Percentiles rank a stretch among this genome's conserved stretches.
phyloP scores from a whole-genome alignment of 257 asterid species.

The Mitragyna speciosa region DNA sequence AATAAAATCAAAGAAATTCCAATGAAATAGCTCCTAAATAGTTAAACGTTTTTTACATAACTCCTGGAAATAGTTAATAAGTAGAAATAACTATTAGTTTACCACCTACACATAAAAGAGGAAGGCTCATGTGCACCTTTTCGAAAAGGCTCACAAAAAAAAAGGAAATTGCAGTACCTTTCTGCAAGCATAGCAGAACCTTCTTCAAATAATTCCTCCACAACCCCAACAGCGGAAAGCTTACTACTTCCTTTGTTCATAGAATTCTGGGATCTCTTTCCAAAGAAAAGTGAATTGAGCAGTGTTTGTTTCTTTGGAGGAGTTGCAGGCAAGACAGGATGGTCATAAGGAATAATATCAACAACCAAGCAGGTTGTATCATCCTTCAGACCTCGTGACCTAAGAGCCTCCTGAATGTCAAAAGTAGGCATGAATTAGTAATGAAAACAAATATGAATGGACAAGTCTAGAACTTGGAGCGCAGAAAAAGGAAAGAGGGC shows the following conservation, averaged over 20 bases:
- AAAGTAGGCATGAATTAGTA: constrained; percentile 24
- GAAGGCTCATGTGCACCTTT: not conserved
- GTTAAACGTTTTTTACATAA: too few relatives aligned
- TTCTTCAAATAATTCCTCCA: constrained; percentile 96
- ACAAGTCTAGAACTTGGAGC: not conserved
- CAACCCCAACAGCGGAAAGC: constrained; percentile 91
- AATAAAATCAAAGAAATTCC: too few relatives aligned
- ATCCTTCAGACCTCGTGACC: constrained; percentile 97
- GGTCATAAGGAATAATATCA: constrained; percentile 94
- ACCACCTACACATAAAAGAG: too few relatives aligned
- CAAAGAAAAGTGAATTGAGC: constrained; percentile 62
- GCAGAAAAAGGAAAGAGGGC: not conserved
- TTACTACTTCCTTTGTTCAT: constrained; percentile 56
- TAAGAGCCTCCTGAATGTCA: constrained; percentile 81
- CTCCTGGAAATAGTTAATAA: too few relatives aligned
- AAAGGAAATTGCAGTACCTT: constrained; percentile 45
- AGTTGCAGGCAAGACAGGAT: constrained; percentile 64
- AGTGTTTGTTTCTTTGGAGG: constrained; percentile 72
- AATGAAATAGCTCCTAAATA: too few relatives aligned
- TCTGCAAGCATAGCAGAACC: constrained; percentile 99
- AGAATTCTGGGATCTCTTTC: constrained; percentile 57
- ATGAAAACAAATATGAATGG: constrained; percentile 1
- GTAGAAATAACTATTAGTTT: too few relatives aligned
- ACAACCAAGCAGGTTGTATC: constrained; percentile 99
- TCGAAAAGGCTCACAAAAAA: not conserved